phyloP scores from a whole-genome alignment of 2,329 filamentous ascomycete species.

The Phyllosticta citribraziliensis region DNA sequence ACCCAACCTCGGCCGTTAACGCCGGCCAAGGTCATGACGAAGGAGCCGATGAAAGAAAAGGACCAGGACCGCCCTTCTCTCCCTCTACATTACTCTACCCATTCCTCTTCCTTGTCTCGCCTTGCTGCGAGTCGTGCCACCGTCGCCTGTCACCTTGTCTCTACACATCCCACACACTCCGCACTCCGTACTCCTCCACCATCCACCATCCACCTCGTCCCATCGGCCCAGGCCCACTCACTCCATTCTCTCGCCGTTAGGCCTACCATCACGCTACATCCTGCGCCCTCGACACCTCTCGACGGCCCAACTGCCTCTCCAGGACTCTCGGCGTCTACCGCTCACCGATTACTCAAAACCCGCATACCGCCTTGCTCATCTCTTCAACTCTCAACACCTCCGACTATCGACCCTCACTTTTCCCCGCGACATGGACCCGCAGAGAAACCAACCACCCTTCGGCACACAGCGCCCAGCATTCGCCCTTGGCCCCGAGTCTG shows the following conservation, averaged over 20 bases:
- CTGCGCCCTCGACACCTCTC: not conserved
- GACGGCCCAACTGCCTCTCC: not conserved
- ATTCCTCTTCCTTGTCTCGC: not conserved
- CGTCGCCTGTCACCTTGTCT: not conserved
- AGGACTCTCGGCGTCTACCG: not conserved
- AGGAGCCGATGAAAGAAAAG: not conserved
- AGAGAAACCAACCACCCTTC: not conserved
- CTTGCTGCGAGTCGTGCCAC: not conserved
- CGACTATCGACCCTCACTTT: not conserved
- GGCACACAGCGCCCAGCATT: constrained; percentile 9
- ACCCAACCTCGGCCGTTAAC: not conserved
- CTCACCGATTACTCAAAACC: not conserved
- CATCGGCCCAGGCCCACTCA: not conserved
- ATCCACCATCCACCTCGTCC: not conserved
- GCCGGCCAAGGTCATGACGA: not conserved
- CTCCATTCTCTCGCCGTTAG: not conserved
- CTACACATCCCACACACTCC: not conserved
- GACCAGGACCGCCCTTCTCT: not conserved
- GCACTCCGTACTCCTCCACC: not conserved
- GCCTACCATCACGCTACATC: not conserved
- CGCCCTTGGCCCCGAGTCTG: constrained; percentile 5
- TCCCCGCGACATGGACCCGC: not conserved
- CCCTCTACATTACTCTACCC: no score
- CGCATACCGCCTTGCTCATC: not conserved
- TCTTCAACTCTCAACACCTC: not conserved